Evolutionary conservation across 2,329 filamentous ascomycete genomes (phyloP).

Genomic region (Aureobasidium sp.): DNA sequence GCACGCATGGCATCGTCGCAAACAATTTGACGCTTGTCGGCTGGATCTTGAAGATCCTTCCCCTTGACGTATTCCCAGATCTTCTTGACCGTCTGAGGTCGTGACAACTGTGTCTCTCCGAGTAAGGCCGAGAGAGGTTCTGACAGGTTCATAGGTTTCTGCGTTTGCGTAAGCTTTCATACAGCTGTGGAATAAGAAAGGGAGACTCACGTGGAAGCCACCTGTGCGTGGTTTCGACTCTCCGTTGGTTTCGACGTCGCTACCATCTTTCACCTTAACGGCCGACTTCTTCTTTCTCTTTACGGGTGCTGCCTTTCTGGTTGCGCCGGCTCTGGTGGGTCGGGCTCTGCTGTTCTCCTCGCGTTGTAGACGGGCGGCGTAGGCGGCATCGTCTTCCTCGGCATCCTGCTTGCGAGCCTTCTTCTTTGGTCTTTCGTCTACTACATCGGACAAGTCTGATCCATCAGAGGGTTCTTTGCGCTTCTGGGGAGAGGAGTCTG

Average conservation of each 20-base stretch:
- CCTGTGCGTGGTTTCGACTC: constrained; percentile 63
- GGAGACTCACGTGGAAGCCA: constrained; percentile 66
- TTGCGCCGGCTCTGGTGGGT: constrained; percentile 65
- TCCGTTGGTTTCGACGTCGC: constrained; percentile 53
- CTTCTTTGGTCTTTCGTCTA: constrained; percentile 36
- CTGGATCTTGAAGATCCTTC: constrained; percentile 80
- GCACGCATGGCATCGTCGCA: constrained; percentile 89
- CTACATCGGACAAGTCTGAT: constrained; percentile 33
- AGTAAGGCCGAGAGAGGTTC: constrained; percentile 59
- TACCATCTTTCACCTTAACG: constrained; percentile 75
- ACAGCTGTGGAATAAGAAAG: neutral
- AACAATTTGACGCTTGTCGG: constrained; percentile 81
- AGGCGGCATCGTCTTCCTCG: constrained; percentile 72
- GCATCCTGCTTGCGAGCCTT: constrained; percentile 48
- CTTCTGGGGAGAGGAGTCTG: constrained; percentile 24
- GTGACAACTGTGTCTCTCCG: constrained; percentile 70
- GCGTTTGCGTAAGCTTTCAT: neutral
- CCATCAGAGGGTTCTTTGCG: constrained; percentile 29
- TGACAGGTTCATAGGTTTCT: constrained; percentile 69
- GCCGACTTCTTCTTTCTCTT: constrained; percentile 69
- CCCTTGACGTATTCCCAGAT: constrained; percentile 93
- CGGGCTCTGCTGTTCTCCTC: constrained; percentile 62
- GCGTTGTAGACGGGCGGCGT: constrained; percentile 81
- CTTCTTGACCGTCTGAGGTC: constrained; percentile 91
- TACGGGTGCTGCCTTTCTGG: constrained; percentile 43